Evolutionary conservation across 139 green algal species (phyloP), one percentile per base, ranked within the genome.

Genomic region (Mychonastes homosphaera): DNA sequence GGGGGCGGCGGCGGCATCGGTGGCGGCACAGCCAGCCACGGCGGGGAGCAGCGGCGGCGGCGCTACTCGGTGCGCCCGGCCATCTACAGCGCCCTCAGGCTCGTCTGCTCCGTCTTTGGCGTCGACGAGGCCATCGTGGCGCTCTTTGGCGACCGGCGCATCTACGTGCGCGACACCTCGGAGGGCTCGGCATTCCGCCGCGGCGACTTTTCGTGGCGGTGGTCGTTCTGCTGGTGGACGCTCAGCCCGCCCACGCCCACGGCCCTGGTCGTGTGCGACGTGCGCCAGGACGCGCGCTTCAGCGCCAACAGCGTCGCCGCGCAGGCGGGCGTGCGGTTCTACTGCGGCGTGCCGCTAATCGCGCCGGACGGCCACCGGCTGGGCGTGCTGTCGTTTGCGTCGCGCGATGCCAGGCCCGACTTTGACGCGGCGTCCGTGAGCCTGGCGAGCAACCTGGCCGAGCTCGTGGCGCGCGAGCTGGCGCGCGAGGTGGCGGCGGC

Each of bases 391-490:
- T 68, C n/a, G 53, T 40, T 73, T 26, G 15, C 16, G 8, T 51
- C 64, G 15, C 8, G 0, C 45, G 18, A 12, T 9, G 7, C 29
- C 4, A 6, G 77, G 10, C 28, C 2, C 1, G 54, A 79, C 10
- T 63, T 75, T 15, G 67, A 75, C 26, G 55, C 67, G 9, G 71
- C 82, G 35, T 52, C 75, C 8, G 66, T 56, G 70, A 75, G 73
- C 19, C 59, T 93, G 29, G 71, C 90, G 24, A 63, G 63, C 40
- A 84, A 87, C 52, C 74, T 93, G 59, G 76, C 84, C 4, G 82
- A 91, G 58, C 67, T 92, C n/a, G 78, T 82, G 3, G 79, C 90
- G 36, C 70, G 80, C 2, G 82, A 89, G 43, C 67, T 89, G 35
- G 85, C 91, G 56, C 85, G 70, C 48, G 67, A 75, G 36, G 70